phyloP scores from a whole-genome alignment of 169 alveolate genomes.

The Perkinsus olseni region DNA sequence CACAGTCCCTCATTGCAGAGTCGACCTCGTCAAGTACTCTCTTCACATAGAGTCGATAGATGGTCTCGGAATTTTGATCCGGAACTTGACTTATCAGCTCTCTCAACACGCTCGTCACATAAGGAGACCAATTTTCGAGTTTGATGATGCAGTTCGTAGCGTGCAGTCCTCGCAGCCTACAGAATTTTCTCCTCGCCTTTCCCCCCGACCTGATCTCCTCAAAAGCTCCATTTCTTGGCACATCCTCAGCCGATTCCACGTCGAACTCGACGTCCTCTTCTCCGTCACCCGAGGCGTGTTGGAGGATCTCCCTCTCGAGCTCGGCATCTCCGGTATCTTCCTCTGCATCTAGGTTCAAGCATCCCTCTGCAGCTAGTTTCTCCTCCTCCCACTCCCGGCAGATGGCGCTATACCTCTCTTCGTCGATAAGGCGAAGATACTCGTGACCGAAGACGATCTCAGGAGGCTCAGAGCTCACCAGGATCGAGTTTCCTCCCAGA shows the following conservation, averaged over 20 bases:
- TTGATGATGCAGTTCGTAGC: neutral
- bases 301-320: neutral
- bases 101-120: neutral
- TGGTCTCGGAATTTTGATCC: neutral
- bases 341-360: neutral
- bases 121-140: neutral
- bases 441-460: neutral
- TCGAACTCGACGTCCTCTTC: neutral
- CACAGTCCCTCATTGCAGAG: neutral
- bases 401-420: neutral
- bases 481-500: no score
- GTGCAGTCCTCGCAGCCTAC: neutral
- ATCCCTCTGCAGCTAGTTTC: neutral
- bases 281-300: no score
- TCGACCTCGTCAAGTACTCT: neutral
- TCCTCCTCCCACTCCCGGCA: neutral
- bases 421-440: neutral
- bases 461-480: neutral
- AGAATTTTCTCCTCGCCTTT: neutral
- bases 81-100: neutral
- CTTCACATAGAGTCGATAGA: neutral
- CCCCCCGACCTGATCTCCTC: neutral
- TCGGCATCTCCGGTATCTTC: neutral
- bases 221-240: neutral
- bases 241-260: neutral